Evolutionary conservation across 176 grass and related monocot genomes (phyloP).

Genomic region (Lolium perenne): DNA sequence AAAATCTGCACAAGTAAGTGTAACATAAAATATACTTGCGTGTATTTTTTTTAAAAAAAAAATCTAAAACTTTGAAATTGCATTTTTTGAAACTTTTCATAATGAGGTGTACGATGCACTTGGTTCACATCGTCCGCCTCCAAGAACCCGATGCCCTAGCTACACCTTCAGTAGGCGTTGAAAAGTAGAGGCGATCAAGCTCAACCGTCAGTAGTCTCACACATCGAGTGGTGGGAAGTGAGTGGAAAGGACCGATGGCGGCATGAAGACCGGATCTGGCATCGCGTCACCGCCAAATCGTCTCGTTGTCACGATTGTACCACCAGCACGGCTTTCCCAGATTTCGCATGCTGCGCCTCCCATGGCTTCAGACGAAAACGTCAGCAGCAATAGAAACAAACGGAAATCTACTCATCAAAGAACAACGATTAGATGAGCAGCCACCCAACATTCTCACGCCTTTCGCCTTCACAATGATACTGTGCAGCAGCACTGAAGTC

Average conservation of each 20-base stretch:
- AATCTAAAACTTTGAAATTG: too few relatives aligned
- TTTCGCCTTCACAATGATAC: background rate
- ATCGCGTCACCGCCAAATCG: slow-evolving; percentile 34
- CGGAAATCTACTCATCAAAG: slow-evolving; percentile 33
- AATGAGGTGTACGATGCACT: too few relatives aligned
- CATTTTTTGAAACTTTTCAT: too few relatives aligned
- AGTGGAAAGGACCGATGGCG: slow-evolving; percentile 23
- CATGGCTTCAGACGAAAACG: background rate
- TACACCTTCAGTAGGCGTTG: background rate
- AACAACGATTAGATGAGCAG: slow-evolving; percentile 14
- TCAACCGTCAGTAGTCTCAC: background rate
- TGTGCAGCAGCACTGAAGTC: background rate
- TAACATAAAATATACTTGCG: too few relatives aligned
- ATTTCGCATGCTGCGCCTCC: background rate
- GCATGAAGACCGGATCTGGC: slow-evolving; percentile 21
- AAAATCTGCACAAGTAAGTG: too few relatives aligned
- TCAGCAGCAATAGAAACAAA: slow-evolving; percentile 21
- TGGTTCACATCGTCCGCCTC: too few relatives aligned
- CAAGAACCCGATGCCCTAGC: background rate
- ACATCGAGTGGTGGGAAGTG: background rate
- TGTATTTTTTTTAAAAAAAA: too few relatives aligned
- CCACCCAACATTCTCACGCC: background rate
- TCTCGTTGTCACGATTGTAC: background rate
- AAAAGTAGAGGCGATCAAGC: background rate
- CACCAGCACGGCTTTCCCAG: background rate